These are phyloP conservation scores for Phytomonas sp. DNA, from an alignment of 208 protist species.

Conservation along the genomic window DNA sequence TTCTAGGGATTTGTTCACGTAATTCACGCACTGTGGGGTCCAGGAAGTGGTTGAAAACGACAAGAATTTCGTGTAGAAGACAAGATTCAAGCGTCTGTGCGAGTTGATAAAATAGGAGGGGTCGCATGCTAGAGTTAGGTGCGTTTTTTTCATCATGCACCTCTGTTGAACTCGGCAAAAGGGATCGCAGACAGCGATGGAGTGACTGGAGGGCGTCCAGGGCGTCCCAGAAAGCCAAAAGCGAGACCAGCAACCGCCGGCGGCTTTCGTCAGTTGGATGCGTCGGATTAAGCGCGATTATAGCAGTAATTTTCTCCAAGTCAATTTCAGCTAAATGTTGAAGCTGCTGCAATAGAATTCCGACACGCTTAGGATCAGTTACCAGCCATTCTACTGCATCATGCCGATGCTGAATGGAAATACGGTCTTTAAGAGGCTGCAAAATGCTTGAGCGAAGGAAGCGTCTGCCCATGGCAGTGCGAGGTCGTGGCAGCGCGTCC, in stretches of 20 bases:
- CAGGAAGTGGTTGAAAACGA: background rate
- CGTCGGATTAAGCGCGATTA: conserved; percentile 17
- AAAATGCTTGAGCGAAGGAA: conserved; percentile 60
- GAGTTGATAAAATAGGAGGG: background rate
- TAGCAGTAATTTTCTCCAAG: conserved; percentile 29
- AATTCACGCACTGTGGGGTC: background rate
- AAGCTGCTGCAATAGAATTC: conserved; percentile 17
- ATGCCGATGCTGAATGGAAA: conserved; percentile 56
- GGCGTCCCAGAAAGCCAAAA: conserved; percentile 29
- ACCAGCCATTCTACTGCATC: conserved; percentile 70
- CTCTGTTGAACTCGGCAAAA: conserved; percentile 5
- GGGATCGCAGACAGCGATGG: conserved; percentile 13
- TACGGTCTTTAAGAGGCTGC: conserved; percentile 61
- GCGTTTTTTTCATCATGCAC: background rate
- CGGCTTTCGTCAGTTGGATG: conserved; percentile 5
- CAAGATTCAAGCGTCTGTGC: background rate
- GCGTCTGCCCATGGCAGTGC: conserved; percentile 66
- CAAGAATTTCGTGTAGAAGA: background rate
- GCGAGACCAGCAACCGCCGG: conserved; percentile 19
- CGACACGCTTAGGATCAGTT: conserved; percentile 23
- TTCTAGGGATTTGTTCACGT: background rate
- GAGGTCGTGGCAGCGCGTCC: conserved; percentile 47
- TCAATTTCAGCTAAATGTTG: conserved; percentile 21
- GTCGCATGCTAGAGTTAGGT: background rate
- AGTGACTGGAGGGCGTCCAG: conserved; percentile 18